A percentile compares a stretch with the other conserved stretches of the same genome.
phyloP scores from a whole-genome alignment of 768 basidiomycete species.

The Rhodosporidiobolus odoratus region DNA sequence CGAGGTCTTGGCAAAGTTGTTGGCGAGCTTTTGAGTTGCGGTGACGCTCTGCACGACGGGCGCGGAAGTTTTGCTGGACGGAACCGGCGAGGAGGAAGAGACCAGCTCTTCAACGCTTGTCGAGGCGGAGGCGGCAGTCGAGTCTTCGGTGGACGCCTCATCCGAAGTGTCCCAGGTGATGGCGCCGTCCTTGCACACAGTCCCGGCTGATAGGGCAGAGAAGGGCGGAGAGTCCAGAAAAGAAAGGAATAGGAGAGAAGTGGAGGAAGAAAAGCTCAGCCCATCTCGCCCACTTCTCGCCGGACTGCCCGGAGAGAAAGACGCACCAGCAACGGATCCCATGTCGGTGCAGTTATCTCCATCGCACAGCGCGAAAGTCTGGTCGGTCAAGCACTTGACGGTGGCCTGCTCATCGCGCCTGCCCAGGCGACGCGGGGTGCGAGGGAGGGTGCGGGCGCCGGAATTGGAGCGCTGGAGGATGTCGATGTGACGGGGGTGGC shows the following conservation, averaged over 20 bases:
- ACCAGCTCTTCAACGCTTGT: neutral
- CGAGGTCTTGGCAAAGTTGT: constrained; percentile 6
- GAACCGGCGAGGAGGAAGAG: constrained; percentile 1
- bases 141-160: constrained; percentile 11
- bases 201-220: constrained; percentile 16
- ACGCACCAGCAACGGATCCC: constrained; percentile 30
- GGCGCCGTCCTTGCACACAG: constrained; percentile 25
- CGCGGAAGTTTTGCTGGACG: neutral
- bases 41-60: neutral
- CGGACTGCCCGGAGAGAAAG: neutral
- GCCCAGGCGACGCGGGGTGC: neutral
- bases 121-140: constrained; percentile 5
- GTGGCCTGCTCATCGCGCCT: constrained; percentile 14
- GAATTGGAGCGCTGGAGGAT: neutral
- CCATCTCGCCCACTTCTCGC: neutral
- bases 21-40: neutral
- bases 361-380: constrained; percentile 31
- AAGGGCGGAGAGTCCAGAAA: neutral
- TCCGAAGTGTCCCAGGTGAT: constrained; percentile 37
- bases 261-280: neutral
- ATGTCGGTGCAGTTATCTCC: constrained; percentile 33
- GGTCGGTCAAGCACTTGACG: constrained; percentile 17
- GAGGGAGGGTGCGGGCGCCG: constrained; percentile 1
- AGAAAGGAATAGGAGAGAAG: neutral
- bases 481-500: neutral